Conservation (phyloP, 208 protist genomes). For the Leishmania aethiopica region DNA sequence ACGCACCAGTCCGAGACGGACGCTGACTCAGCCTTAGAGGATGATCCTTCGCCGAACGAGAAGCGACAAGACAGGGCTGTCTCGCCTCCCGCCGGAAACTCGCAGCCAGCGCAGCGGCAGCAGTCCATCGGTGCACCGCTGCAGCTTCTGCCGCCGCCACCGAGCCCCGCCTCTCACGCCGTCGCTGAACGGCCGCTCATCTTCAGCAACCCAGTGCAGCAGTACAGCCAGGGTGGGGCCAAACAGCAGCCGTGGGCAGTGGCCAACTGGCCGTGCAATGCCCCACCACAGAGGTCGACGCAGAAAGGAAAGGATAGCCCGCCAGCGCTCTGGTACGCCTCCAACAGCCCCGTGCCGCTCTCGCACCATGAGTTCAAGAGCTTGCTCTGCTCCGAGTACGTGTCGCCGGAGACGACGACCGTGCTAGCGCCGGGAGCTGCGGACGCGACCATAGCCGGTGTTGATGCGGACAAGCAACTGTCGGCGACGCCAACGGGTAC, state of each 20-base stretch:
- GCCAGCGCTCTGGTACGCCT: constrained; percentile 28
- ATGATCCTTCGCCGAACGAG: background rate
- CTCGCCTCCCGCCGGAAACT: background rate
- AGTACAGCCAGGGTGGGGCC: constrained; percentile 2
- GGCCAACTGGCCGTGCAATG: constrained; percentile 17
- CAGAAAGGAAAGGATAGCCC: constrained; percentile 16
- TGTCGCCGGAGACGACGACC: constrained; percentile 17
- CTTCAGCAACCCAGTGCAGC: constrained; percentile 15
- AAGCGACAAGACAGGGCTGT: background rate
- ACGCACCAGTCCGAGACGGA: background rate
- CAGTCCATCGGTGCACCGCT: background rate
- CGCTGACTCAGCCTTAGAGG: background rate
- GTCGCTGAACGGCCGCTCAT: constrained; percentile 12
- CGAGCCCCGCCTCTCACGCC: constrained; percentile 17
- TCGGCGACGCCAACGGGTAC: background rate
- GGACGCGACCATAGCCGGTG: background rate
- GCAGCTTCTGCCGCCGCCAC: constrained; percentile 23
- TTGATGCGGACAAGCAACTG: background rate
- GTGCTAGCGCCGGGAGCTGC: background rate
- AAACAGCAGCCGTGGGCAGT: constrained; percentile 25
- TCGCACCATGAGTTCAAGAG: constrained; percentile 63
- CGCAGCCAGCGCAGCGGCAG: background rate
- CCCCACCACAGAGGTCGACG: background rate
- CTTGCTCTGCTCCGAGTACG: constrained; percentile 66
- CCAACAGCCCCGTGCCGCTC: constrained; percentile 26